These are phyloP conservation scores for Colletotrichum incanum DNA, from an alignment of 2,329 filamentous ascomycete species.

Conservation along the genomic window DNA sequence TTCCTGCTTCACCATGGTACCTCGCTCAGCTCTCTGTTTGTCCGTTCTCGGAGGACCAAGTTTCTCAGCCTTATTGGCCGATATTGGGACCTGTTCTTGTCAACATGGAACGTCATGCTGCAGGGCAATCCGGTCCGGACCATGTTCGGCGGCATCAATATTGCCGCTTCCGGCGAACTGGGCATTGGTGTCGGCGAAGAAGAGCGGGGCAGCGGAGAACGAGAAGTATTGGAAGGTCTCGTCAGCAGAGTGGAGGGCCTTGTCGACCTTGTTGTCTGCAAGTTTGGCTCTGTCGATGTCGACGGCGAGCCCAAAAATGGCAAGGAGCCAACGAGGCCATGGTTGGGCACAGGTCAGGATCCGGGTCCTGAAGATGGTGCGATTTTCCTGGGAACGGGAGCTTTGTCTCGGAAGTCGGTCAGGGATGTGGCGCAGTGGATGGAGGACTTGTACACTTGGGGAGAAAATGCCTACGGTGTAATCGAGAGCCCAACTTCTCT, in stretches of 20 bases:
- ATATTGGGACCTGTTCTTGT: slow-evolving; percentile 83
- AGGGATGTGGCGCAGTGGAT: slow-evolving; percentile 87
- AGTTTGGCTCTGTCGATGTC: slow-evolving; percentile 74
- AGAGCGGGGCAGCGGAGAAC: slow-evolving; percentile 92
- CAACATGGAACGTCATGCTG: slow-evolving; percentile 90
- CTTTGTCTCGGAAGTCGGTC: slow-evolving; percentile 79
- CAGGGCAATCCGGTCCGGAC: slow-evolving; percentile 89
- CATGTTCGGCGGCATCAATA: slow-evolving; percentile 86
- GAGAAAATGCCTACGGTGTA: slow-evolving; percentile 88
- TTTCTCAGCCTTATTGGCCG: slow-evolving; percentile 82
- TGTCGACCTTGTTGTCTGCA: slow-evolving; percentile 88
- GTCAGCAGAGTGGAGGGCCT: slow-evolving; percentile 85
- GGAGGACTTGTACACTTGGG: slow-evolving; percentile 88
- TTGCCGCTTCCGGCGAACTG: slow-evolving; percentile 91
- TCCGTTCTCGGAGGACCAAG: slow-evolving; percentile 73
- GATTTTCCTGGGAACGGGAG: slow-evolving; percentile 86
- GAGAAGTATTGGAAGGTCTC: slow-evolving; percentile 93
- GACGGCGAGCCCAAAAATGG: slow-evolving; percentile 50
- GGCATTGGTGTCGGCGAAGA: slow-evolving; percentile 97
- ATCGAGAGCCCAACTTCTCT: slow-evolving; percentile 82
- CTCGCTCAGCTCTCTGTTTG: slow-evolving; percentile 80
- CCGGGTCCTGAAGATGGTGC: slow-evolving; percentile 84
- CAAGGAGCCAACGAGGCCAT: slow-evolving; percentile 57
- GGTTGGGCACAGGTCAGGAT: slow-evolving; percentile 82
- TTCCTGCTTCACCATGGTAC: slow-evolving; percentile 91